phyloP scores from a whole-genome alignment of 2,329 filamentous ascomycete genomes.

The Rasamsonia emersonii region DNA sequence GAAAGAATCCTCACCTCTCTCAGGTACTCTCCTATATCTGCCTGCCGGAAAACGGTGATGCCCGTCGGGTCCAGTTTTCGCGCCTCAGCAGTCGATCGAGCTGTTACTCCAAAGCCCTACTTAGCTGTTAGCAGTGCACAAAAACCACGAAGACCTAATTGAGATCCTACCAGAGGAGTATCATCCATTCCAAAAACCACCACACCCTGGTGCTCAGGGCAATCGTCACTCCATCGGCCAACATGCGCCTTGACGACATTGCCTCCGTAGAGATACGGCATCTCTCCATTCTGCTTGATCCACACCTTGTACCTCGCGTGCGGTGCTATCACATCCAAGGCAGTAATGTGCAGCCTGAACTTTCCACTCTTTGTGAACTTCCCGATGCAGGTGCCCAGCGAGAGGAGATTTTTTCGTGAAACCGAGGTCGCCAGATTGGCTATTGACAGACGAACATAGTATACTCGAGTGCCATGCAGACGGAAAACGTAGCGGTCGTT shows the following conservation, averaged over 20 bases:
- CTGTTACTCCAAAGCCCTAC: conserved; percentile 82
- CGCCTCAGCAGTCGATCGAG: conserved; percentile 76
- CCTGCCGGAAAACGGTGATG: conserved; percentile 82
- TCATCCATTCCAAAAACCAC: conserved; percentile 90
- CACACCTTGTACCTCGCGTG: conserved; percentile 95
- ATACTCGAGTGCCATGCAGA: conserved; percentile 72
- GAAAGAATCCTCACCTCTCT: conserved; percentile 50
- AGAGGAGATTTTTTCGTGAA: conserved; percentile 70
- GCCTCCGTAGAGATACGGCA: conserved; percentile 89
- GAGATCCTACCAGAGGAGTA: conserved; percentile 52
- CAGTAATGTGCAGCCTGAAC: conserved; percentile 89
- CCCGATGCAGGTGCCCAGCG: conserved; percentile 80
- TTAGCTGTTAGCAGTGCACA: conserved; percentile 4
- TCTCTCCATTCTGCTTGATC: conserved; percentile 92
- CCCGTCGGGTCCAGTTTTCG: conserved; percentile 81
- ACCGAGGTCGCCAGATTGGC: conserved; percentile 88
- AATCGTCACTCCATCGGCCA: conserved; percentile 81
- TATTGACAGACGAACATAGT: conserved; percentile 82
- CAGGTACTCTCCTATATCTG: conserved; percentile 89
- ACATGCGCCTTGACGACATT: conserved; percentile 79
- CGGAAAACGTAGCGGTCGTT: conserved; percentile 81
- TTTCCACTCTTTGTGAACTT: conserved; percentile 97
- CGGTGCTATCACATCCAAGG: conserved; percentile 77
- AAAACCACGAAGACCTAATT: background rate
- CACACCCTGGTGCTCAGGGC: conserved; percentile 84